Base-by-base conservation (phyloP, 2,329 filamentous ascomycete genomes). In the Trematosphaeria pertusa region DNA sequence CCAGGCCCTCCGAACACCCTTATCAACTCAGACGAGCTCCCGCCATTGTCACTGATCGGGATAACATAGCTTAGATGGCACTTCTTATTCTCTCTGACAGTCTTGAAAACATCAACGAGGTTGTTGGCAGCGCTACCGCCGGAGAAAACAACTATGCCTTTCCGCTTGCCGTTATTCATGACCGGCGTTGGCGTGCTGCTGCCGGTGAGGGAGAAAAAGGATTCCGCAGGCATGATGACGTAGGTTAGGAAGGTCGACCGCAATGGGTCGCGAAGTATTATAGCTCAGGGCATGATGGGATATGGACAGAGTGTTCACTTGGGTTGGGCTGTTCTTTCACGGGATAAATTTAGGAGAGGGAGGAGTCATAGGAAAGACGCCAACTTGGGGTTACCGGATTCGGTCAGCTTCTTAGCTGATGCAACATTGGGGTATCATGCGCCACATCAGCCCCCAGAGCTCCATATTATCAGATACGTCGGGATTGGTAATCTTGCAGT, bases 21-120 rank as follows among this genome's bases (percentile, higher is more conserved):
- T 57, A 97, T 96, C 62, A 97, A 78, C 75, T 97, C 93, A 34
- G 90, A 96, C 2, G 91, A 95, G 60, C 89, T 95, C 30, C 93
- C 93, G 37, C 93, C 93, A 73, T 97, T 97, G 74, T 97, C 93
- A 56, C 89, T 94, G 68, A 97, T 96, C 26, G 93, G 93, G 41
- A 97, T 96, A 48, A 97, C 85, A 71, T 96, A 95, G 73, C 84
- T 90, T 32, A 95, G 75, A 2, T 81, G 77, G 64, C 87, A 88
- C 31, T 81, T 74, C 52, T 87, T 88, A 59, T 81, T 86, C 52
- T 85, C 73, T 20, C 76, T 71, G 4, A 84, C 73, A 17, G 75
- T 72, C 48, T 80, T 87, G 73, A 97, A 97, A 9, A 96, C 89
- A 69, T 97, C 93, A 31, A 97, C 93, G 4, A 97, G 82, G 63